Conservation (phyloP, 2,329 filamentous ascomycete species). For the Ceratocystis papillata region DNA sequence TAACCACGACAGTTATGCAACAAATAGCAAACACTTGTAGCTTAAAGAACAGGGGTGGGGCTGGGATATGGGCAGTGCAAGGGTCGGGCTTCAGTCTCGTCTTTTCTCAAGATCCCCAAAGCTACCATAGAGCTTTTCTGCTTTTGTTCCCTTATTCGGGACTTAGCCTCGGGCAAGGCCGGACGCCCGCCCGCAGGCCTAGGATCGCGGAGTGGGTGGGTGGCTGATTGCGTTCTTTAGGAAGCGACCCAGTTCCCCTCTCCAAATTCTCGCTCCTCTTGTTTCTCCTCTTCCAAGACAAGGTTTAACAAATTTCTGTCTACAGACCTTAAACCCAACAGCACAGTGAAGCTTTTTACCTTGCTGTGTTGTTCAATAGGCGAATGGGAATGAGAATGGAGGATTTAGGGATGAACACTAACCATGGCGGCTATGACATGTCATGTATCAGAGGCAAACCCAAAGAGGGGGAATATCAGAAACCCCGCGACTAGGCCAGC, state of each 20-base stretch:
- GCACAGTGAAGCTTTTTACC: too few species aligned
- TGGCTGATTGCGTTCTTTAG: not conserved
- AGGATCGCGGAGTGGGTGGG: slow-evolving; percentile 4
- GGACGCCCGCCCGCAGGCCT: not conserved
- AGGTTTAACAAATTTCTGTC: not conserved
- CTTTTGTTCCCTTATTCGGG: not conserved
- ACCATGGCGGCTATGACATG: not conserved
- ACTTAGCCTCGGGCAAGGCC: slow-evolving; percentile 6
- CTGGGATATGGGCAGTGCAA: not conserved
- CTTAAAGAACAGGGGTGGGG: not conserved
- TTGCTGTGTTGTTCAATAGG: too few species aligned
- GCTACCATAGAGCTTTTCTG: not conserved
- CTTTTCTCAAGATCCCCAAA: not conserved
- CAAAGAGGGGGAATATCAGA: not conserved
- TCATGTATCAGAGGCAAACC: not conserved
- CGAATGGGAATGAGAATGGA: not conserved
- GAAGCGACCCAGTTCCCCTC: not conserved
- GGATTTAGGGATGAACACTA: not conserved
- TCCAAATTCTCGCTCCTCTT: not conserved
- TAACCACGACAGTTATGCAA: too few species aligned
- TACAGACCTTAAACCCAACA: not conserved
- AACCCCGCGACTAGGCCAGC: not conserved
- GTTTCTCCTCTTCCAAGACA: not conserved
- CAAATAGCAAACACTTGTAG: not conserved
- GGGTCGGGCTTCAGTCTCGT: not conserved